Evolutionary conservation across 1,139 yeast genomes (phyloP).

Genomic region (Yamadazyma kanchanaburiensis): DNA sequence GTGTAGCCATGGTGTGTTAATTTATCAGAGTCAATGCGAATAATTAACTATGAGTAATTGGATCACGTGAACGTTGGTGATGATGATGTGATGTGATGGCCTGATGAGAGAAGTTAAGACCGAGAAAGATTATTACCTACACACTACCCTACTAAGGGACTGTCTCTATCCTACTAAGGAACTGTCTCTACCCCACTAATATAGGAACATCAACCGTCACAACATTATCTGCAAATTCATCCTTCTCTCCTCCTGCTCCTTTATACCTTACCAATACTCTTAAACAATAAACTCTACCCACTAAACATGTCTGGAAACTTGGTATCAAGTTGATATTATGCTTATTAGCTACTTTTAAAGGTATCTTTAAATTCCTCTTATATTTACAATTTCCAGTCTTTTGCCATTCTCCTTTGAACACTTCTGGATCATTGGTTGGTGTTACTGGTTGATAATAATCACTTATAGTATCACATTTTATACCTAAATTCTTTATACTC

Average conservation of each 20-base stretch:
- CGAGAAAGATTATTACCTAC: no score
- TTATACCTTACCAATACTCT: constrained; percentile 39
- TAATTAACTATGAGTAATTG: constrained; percentile 4
- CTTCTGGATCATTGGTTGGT: constrained; percentile 18
- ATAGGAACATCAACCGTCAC: constrained; percentile 41
- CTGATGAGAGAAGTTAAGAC: no score
- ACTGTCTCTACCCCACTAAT: constrained; percentile 31
- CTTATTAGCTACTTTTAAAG: constrained; percentile 32
- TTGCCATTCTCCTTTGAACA: constrained; percentile 30
- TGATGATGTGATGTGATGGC: constrained; percentile 1
- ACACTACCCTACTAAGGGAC: no score
- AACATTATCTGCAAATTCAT: constrained; percentile 33
- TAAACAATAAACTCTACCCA: constrained; percentile 41
- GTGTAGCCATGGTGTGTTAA: constrained; percentile 49
- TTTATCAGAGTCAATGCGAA: constrained; percentile 8
- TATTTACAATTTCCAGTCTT: constrained; percentile 19
- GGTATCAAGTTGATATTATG: constrained; percentile 40
- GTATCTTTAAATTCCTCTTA: constrained; percentile 27
- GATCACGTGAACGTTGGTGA: constrained; percentile 3
- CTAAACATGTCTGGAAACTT: constrained; percentile 42
- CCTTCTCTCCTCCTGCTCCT: constrained; percentile 34
- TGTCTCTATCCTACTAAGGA: no score
- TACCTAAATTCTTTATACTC: constrained; percentile 36
- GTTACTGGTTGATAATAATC: constrained; percentile 33
- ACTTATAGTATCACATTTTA: constrained; percentile 40